Percentiles rank a stretch among this genome's conserved stretches.
phyloP scores from a whole-genome alignment of 2,329 filamentous ascomycete species.

The Phaeosphaeriaceae sp. region DNA sequence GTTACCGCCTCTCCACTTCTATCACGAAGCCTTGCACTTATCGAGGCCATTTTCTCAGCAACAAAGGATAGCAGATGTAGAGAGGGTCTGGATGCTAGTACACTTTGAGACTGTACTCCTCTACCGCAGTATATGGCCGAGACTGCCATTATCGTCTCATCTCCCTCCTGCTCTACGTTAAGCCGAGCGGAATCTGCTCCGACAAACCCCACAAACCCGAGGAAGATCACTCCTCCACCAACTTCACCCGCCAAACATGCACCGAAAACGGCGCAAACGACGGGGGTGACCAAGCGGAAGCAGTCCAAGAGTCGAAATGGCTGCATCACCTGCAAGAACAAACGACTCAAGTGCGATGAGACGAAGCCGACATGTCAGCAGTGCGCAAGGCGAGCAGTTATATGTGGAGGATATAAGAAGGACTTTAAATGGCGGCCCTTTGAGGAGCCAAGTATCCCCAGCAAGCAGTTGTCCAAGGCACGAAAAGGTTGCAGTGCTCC shows the following conservation, averaged over 20 bases:
- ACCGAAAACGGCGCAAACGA: conserved; percentile 36
- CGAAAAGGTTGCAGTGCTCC: conserved; percentile 52
- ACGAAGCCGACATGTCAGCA: conserved; percentile 71
- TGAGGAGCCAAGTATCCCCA: conserved; percentile 65
- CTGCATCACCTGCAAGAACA: conserved; percentile 75
- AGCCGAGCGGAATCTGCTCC: conserved; percentile 14
- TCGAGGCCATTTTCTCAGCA: not conserved
- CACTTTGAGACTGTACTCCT: conserved; percentile 12
- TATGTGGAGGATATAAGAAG: conserved; percentile 75
- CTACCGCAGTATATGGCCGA: conserved; percentile 54
- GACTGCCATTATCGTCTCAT: conserved; percentile 66
- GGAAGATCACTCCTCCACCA: conserved; percentile 32
- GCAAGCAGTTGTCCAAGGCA: conserved; percentile 51
- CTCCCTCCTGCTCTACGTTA: conserved; percentile 37
- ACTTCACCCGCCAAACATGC: conserved; percentile 30
- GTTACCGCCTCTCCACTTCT: conserved; percentile 19
- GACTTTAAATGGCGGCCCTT: conserved; percentile 78
- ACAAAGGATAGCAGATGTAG: not conserved
- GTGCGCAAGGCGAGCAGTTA: conserved; percentile 68
- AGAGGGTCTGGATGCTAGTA: conserved; percentile 20
- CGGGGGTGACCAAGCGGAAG: conserved; percentile 65
- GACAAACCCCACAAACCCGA: conserved; percentile 15
- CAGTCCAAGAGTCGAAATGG: conserved; percentile 79
- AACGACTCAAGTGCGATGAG: conserved; percentile 76
- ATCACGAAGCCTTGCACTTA: not conserved